Evolutionary conservation across 257 asterid genomes (phyloP), one percentile per base, ranked within the genome.

Genomic region (Plectranthus barbatus): DNA sequence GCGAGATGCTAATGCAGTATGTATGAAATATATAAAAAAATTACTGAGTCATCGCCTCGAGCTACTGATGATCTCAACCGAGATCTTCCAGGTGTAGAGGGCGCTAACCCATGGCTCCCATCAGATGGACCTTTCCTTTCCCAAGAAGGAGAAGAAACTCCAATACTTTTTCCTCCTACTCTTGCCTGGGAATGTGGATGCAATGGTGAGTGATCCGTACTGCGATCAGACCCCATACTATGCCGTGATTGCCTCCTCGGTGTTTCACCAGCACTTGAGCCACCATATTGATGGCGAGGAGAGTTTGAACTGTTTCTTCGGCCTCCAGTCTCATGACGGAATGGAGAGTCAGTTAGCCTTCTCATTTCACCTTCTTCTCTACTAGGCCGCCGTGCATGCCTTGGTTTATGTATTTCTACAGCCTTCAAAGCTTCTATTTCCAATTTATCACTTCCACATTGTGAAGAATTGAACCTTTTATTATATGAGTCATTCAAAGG

Each of bases 31-130:
- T 44, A 65, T 10, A 46, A 70, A 71, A 49, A 60, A 55, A 71
- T 72, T 87, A 90, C 96, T 13, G 85, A 81, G 62, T 82, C 90
- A 74, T 85, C 88, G 70, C 86, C 95, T 75, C 81, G 75, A 4
- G 88, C 69, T 21, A 79, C 86, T 19, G 97, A 81, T 19, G 97
- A 81, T 81, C 86, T 83, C 82, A 90, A 71, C 54, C 97, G 88
- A 36, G 95, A 87, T 57, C 96, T 83, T 62, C 94, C 95, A 13
- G 95, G 97, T 66, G 97, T 90, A 31, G 80, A 77, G 69, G 95
- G 93, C 23, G 88, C 88, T 58, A 75, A 68, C 34, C 84, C 80
- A 11, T 75, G 91, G 73, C 72, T 71, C 47, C 90, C 87, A 40
- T 87, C 97, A 40, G 80, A 66, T 3, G 81, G 54, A 72, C 73